phyloP scores from a whole-genome alignment of 2,329 filamentous ascomycete genomes.

The Hypomyces perniciosus region DNA sequence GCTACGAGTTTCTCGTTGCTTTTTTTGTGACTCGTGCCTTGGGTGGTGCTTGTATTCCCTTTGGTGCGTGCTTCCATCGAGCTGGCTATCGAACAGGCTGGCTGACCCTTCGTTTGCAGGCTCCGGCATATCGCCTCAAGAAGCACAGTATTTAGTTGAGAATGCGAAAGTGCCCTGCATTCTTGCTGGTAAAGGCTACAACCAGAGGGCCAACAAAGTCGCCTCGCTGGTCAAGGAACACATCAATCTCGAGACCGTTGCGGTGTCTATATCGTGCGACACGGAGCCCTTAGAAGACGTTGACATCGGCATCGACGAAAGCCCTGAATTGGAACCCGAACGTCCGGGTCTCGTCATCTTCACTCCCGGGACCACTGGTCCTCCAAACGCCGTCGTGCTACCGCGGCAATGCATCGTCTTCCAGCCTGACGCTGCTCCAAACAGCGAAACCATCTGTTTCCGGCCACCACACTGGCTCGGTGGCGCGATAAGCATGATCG shows the following conservation, averaged over 20 bases:
- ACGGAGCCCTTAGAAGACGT: conserved; percentile 6
- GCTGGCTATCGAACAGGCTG: background rate
- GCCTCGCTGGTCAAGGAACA: background rate
- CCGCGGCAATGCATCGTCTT: conserved; percentile 9
- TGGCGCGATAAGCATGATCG: conserved; percentile 10
- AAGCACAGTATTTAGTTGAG: conserved; percentile 13
- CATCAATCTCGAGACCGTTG: conserved; percentile 14
- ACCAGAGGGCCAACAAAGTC: conserved; percentile 3
- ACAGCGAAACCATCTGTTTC: conserved; percentile 11
- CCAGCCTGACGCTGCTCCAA: background rate
- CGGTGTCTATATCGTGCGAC: conserved; percentile 10
- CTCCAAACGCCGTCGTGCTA: conserved; percentile 56
- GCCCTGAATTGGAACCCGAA: conserved; percentile 3
- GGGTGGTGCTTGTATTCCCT: conserved; percentile 16
- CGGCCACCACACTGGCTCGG: conserved; percentile 19
- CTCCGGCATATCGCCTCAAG: conserved; percentile 14
- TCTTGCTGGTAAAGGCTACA: conserved; percentile 5
- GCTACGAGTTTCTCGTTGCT: conserved; percentile 21
- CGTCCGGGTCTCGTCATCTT: conserved; percentile 42
- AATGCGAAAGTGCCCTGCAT: conserved; percentile 10
- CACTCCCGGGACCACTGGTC: conserved; percentile 43
- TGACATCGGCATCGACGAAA: conserved; percentile 11
- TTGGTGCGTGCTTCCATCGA: conserved; percentile 9
- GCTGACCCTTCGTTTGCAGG: background rate
- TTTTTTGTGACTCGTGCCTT: conserved; percentile 18